Conservation (phyloP, 257 asterid genomes). For the Catharanthus roseus region DNA sequence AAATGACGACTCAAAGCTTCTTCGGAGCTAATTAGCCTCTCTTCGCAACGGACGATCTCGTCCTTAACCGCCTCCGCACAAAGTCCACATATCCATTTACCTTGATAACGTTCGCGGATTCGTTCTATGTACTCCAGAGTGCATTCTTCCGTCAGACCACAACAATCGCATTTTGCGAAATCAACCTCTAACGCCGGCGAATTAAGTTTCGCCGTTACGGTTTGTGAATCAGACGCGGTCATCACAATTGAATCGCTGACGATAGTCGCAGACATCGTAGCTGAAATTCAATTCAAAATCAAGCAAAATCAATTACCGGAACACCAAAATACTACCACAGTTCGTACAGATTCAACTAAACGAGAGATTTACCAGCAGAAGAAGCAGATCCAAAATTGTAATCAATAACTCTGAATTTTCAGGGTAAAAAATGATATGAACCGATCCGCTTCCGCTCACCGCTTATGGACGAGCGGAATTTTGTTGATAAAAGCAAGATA, state of each 20-base stretch:
- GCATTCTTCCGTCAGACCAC: constrained; percentile 90
- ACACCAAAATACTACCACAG: too few species aligned
- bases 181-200: constrained; percentile 42
- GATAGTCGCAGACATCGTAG: constrained; percentile 44
- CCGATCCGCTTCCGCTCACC: background rate
- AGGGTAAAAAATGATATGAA: too few species aligned
- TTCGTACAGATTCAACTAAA: too few species aligned
- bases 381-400: constrained; percentile 19
- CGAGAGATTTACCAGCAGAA: constrained; percentile 43
- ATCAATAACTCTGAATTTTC: background rate
- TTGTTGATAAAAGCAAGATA: background rate
- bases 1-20: constrained; percentile 70
- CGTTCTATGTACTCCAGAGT: constrained; percentile 61
- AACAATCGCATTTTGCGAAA: constrained; percentile 73
- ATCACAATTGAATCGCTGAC: constrained; percentile 46
- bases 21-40: constrained; percentile 54
- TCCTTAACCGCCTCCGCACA: constrained; percentile 92
- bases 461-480: background rate
- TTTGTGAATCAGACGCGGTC: constrained; percentile 31
- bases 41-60: constrained; percentile 48
- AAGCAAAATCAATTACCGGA: background rate
- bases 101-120: constrained; percentile 61
- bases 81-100: constrained; percentile 95
- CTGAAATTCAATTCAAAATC: background rate
- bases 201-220: constrained; percentile 15